A percentile compares a stretch with the other conserved stretches of the same genome.
phyloP scores from a whole-genome alignment of 2,329 filamentous ascomycete genomes.

The Ascochyta pisi region DNA sequence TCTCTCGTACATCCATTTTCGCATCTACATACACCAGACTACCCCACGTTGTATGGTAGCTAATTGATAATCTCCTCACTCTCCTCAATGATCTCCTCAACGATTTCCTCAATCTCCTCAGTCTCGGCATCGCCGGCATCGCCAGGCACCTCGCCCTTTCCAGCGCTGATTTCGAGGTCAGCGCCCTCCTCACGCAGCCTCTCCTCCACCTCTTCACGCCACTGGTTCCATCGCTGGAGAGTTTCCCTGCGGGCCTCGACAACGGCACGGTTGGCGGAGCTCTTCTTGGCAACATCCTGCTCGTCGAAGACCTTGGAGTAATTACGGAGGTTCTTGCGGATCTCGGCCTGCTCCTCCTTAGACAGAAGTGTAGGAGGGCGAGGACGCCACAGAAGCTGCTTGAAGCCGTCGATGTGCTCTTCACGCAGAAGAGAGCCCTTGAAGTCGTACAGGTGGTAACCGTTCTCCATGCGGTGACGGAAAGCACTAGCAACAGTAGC shows the following conservation, averaged over 20 bases:
- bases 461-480: conserved; percentile 99
- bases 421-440: conserved; percentile 87
- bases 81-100: conserved; percentile 90
- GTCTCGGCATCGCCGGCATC: conserved; percentile 56
- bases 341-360: conserved; percentile 96
- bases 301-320: conserved; percentile 96
- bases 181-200: conserved; percentile 68
- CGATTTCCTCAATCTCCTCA: conserved; percentile 73
- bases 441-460: conserved; percentile 98
- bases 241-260: conserved; percentile 83
- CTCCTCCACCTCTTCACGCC: conserved; percentile 74
- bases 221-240: conserved; percentile 88
- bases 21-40: conserved; percentile 4
- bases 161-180: conserved; percentile 62
- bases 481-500: conserved; percentile 92
- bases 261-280: conserved; percentile 91
- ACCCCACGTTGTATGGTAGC: not conserved
- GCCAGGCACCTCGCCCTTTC: conserved; percentile 50
- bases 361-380: conserved; percentile 87
- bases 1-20: conserved; percentile 8
- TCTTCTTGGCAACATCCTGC: conserved; percentile 90
- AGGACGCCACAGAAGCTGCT: conserved; percentile 95
- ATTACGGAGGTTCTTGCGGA: conserved; percentile 97
- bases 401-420: conserved; percentile 94
- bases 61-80: conserved; percentile 74